Evolutionary conservation across 2,329 filamentous ascomycete genomes (phyloP).

Genomic region (Acrocalymma vagum): DNA sequence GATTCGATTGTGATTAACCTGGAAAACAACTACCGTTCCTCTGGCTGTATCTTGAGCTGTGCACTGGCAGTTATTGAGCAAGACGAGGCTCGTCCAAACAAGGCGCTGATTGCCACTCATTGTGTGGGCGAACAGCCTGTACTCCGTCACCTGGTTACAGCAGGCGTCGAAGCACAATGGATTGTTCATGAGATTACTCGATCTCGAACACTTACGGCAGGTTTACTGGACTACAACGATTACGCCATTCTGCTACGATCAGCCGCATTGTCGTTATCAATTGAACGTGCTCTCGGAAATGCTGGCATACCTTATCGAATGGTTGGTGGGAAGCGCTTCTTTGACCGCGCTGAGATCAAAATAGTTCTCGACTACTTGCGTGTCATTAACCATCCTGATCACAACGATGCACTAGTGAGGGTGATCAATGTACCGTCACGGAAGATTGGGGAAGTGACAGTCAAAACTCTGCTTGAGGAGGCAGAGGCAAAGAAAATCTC

Average conservation of each 20-base stretch:
- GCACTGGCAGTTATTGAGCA: slow-evolving; percentile 91
- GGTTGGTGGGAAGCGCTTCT: slow-evolving; percentile 91
- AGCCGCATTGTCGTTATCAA: slow-evolving; percentile 81
- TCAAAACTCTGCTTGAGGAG: slow-evolving; percentile 78
- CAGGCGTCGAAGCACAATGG: slow-evolving; percentile 83
- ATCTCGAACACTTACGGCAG: slow-evolving; percentile 73
- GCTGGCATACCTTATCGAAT: slow-evolving; percentile 88
- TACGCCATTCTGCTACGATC: slow-evolving; percentile 89
- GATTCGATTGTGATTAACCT: slow-evolving; percentile 83
- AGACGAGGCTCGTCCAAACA: slow-evolving; percentile 81
- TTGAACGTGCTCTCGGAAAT: slow-evolving; percentile 83
- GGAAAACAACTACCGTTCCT: slow-evolving; percentile 95
- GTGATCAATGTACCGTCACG: slow-evolving; percentile 86
- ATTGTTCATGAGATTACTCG: slow-evolving; percentile 85
- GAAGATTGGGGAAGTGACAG: slow-evolving; percentile 80
- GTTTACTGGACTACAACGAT: slow-evolving; percentile 77
- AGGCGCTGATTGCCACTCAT: slow-evolving; percentile 82
- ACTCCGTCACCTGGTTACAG: slow-evolving; percentile 75
- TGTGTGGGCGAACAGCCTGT: slow-evolving; percentile 81
- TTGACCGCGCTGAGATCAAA: slow-evolving; percentile 90
- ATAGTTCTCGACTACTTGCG: slow-evolving; percentile 87
- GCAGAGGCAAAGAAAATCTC: slow-evolving; percentile 74
- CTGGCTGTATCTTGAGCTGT: slow-evolving; percentile 80
- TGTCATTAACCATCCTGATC: slow-evolving; percentile 82
- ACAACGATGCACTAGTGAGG: slow-evolving; percentile 84